phyloP scores from a whole-genome alignment of 148 eudicot species.

The Heliamphora exappendiculata region DNA sequence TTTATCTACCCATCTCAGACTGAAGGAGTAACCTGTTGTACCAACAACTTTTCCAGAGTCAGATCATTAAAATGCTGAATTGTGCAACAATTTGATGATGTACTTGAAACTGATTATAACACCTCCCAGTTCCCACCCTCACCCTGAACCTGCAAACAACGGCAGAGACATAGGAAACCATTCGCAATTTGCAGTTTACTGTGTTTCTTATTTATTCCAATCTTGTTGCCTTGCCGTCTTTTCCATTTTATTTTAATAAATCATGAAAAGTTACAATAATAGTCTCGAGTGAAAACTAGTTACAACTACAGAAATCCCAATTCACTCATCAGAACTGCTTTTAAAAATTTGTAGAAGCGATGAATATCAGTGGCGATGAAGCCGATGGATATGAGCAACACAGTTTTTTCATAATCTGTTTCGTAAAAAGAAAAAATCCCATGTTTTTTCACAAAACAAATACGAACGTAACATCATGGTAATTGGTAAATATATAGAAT shows the following conservation, averaged over 20 bases:
- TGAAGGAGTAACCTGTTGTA: slow-evolving; percentile 71
- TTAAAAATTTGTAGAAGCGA: no score
- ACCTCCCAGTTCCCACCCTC: background rate
- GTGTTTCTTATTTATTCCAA: background rate
- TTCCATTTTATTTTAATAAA: background rate
- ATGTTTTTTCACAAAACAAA: background rate
- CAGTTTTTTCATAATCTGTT: no score
- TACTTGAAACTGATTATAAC: background rate
- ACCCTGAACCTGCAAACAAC: background rate
- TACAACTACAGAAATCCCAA: background rate
- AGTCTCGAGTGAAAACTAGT: background rate
- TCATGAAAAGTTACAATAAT: background rate
- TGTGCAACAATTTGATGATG: background rate
- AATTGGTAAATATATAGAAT: background rate
- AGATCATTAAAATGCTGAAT: background rate
- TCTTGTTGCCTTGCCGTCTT: background rate
- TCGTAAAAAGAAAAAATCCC: no score
- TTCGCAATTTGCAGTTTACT: no score
- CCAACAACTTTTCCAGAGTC: background rate
- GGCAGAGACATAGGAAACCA: background rate
- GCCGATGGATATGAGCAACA: no score
- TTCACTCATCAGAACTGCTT: background rate
- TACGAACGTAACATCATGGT: no score
- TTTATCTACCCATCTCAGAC: slow-evolving; percentile 50
- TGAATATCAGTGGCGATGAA: no score